Conservation (phyloP, 495 filamentous ascomycete species). For the Hypoxylon trugodes region DNA sequence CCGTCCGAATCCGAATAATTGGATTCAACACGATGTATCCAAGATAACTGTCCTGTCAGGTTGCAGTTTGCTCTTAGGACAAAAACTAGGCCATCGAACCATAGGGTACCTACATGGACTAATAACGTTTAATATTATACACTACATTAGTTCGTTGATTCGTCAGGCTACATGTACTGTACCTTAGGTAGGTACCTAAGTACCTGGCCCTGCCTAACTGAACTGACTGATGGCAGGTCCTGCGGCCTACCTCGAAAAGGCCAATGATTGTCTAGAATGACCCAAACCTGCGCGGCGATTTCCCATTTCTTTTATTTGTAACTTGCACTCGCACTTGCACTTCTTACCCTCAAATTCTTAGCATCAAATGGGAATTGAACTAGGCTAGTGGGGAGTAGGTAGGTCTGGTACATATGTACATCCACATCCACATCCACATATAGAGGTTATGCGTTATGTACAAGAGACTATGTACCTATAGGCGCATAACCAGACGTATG, state of each 20-base stretch:
- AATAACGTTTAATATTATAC: slow-evolving; percentile 20
- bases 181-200: background rate
- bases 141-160: slow-evolving; percentile 17
- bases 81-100: slow-evolving; percentile 15
- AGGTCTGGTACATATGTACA: background rate
- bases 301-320: slow-evolving; percentile 16
- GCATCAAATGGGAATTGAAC: background rate
- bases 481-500: too few species aligned
- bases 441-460: background rate
- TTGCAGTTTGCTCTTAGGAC: slow-evolving; percentile 15
- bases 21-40: background rate
- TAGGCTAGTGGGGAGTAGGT: slow-evolving; percentile 5
- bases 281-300: slow-evolving; percentile 21
- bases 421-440: background rate
- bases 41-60: slow-evolving; percentile 3
- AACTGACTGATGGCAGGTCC: too few species aligned
- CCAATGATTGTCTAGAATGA: too few species aligned
- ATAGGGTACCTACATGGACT: slow-evolving; percentile 38
- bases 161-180: slow-evolving; percentile 4
- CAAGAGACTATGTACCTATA: slow-evolving; percentile 8
- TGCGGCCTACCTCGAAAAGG: too few species aligned
- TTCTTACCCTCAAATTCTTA: background rate
- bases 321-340: too few species aligned
- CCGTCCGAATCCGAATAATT: slow-evolving; percentile 3
- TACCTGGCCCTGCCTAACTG: too few species aligned